A percentile compares a stretch with the other conserved stretches of the same genome.
Conservation (phyloP, 2,329 filamentous ascomycete species). For the Fusarium concolor region DNA sequence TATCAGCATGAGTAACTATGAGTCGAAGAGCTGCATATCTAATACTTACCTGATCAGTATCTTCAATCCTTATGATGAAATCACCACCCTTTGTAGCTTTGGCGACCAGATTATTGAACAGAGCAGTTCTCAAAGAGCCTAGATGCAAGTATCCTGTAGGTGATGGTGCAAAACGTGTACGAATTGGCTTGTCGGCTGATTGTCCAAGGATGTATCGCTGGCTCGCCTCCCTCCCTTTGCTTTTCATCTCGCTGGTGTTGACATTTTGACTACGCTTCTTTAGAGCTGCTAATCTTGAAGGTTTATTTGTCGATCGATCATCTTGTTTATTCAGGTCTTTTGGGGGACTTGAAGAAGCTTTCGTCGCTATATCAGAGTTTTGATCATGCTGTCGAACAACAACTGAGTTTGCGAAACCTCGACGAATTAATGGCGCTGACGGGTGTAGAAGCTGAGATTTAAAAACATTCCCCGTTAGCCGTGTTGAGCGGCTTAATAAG, state of each 20-base stretch:
- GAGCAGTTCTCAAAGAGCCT: constrained; percentile 88
- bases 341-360: background rate
- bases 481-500: constrained; percentile 22
- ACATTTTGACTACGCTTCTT: constrained; percentile 33
- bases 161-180: constrained; percentile 89
- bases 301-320: background rate
- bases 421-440: constrained; percentile 8
- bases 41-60: constrained; percentile 84
- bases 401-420: constrained; percentile 30
- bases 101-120: constrained; percentile 96
- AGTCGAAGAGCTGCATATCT: background rate
- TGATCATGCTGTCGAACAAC: constrained; percentile 15
- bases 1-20: constrained; percentile 4
- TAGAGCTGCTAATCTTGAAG: constrained; percentile 41
- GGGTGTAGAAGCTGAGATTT: background rate
- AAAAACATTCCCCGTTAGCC: constrained; percentile 18
- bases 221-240: constrained; percentile 1
- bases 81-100: constrained; percentile 83
- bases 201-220: constrained; percentile 52
- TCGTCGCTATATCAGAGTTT: constrained; percentile 1
- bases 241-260: background rate
- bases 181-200: constrained; percentile 65
- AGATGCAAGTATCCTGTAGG: constrained; percentile 95
- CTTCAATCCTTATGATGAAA: constrained; percentile 91
- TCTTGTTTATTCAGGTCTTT: background rate